phyloP scores from a whole-genome alignment of 2,329 filamentous ascomycete species.

The Colletotrichum truncatum region DNA sequence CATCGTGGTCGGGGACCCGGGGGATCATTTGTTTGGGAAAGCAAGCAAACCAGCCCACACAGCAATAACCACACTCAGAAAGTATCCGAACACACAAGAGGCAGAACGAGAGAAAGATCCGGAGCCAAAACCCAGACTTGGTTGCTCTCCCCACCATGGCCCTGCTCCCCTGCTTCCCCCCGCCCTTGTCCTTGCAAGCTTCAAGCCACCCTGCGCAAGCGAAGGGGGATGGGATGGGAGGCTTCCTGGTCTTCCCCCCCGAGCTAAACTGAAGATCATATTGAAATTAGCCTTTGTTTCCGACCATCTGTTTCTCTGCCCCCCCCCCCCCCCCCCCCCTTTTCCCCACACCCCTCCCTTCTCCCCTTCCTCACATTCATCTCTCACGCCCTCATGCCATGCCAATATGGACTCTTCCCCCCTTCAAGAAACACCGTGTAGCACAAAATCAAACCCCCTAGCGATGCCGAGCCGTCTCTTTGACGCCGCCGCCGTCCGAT shows the following conservation, averaged over 20 bases:
- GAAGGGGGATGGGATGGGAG: slow-evolving; percentile 30
- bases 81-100: slow-evolving; percentile 8
- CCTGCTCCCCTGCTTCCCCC: background rate
- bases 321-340: background rate
- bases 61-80: background rate
- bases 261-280: slow-evolving; percentile 31
- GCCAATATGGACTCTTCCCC: slow-evolving; percentile 12
- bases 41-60: slow-evolving; percentile 15
- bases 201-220: slow-evolving; percentile 32
- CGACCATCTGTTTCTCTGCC: slow-evolving; percentile 29
- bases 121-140: background rate
- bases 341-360: too few species aligned
- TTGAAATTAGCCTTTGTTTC: slow-evolving; percentile 33
- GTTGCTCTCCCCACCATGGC: background rate
- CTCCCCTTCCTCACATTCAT: background rate
- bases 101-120: slow-evolving; percentile 4
- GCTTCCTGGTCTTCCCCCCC: slow-evolving; percentile 31
- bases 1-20: slow-evolving; percentile 19
- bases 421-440: slow-evolving; percentile 18
- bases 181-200: slow-evolving; percentile 21
- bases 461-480: slow-evolving; percentile 21
- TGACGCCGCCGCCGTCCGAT: slow-evolving; percentile 15
- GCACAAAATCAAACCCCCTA: background rate
- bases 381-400: slow-evolving; percentile 13
- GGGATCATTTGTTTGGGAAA: slow-evolving; percentile 25